Base-by-base conservation (phyloP, 2,329 filamentous ascomycete species). In the Endoconidiophora polonica region DNA sequence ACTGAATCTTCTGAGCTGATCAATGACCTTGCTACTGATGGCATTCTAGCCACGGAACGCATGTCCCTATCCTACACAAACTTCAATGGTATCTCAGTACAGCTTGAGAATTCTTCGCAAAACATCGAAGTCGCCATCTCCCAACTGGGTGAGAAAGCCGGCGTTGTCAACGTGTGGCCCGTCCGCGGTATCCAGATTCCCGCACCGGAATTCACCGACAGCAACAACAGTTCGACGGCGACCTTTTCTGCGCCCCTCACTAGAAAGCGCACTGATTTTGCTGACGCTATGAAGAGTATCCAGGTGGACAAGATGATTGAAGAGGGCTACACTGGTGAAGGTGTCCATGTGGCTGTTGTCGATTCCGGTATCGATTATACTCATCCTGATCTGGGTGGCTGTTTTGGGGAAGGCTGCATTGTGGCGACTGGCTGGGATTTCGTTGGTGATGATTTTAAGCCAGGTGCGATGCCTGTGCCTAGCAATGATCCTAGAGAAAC, bases 301-400 rank as follows among this genome's bases (percentile, higher is more conserved):
- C 61, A 64, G 43, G 62, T 67, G 7, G 62, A 68, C 53, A 61
- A 60, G 49, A 60, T 71, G n/a, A 66, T 65, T 10, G 63, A 60
- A 3, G 59, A 62, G 29, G 68, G 69, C 5, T 59, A 67, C n/a
- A 69, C 64, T 1, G 70, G 70, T 18, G 63, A 67, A 39, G 68
- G 69, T 1, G 57, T 69, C 26, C 63, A 62, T 20, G 60, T 73
- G 16, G 68, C 61, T 4, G 58, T 71, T 26, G 59, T 70, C 42
- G 65, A 69, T 52, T 58, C 56, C 0, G 59, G 59, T 3, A 60
- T 79, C 42, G 78, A 82, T 58, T 81, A 80, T 57, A 68, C 63
- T 0, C 77, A 81, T 56, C 73, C 76, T 1, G 74, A 74, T 20
- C 69, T 82, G 0, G 79, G 79, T 36, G 76, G 76, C 44, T 77